phyloP scores from a whole-genome alignment of 768 basidiomycete species.

The Pleurotus tuber-regium region DNA sequence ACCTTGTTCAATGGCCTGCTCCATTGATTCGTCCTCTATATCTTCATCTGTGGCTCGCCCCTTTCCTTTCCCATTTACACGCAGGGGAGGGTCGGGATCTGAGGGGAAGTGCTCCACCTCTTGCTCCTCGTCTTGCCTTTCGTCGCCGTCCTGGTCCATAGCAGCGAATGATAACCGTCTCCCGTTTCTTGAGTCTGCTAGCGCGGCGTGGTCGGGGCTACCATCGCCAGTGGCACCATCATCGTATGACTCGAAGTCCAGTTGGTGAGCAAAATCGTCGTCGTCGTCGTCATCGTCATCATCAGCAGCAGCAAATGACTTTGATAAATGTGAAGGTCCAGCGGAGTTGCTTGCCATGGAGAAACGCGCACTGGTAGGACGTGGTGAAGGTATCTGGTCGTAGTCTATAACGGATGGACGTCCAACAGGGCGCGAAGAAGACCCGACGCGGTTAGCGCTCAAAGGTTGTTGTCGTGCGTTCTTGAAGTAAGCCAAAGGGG shows the following conservation, averaged over 20 bases:
- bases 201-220: conserved; percentile 27
- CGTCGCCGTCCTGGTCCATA: conserved; percentile 47
- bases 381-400: conserved; percentile 63
- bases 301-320: conserved; percentile 28
- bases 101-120: conserved; percentile 25
- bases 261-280: conserved; percentile 25
- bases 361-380: conserved; percentile 27
- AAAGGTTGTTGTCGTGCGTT: conserved; percentile 40
- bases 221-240: conserved; percentile 22
- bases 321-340: conserved; percentile 40
- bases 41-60: conserved; percentile 30
- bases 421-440: conserved; percentile 44
- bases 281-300: conserved; percentile 28
- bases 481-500: conserved; percentile 41
- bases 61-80: conserved; percentile 38
- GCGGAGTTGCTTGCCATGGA: conserved; percentile 29
- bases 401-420: conserved; percentile 58
- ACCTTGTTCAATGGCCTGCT: conserved; percentile 42
- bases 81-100: conserved; percentile 15
- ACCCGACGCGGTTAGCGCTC: conserved; percentile 32
- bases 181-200: background rate
- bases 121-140: conserved; percentile 37
- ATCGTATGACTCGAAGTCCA: conserved; percentile 23
- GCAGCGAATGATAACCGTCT: conserved; percentile 41
- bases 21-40: conserved; percentile 42